Base-by-base conservation (phyloP, 2,329 filamentous ascomycete species). In the Emmonsiellopsis sp. region DNA sequence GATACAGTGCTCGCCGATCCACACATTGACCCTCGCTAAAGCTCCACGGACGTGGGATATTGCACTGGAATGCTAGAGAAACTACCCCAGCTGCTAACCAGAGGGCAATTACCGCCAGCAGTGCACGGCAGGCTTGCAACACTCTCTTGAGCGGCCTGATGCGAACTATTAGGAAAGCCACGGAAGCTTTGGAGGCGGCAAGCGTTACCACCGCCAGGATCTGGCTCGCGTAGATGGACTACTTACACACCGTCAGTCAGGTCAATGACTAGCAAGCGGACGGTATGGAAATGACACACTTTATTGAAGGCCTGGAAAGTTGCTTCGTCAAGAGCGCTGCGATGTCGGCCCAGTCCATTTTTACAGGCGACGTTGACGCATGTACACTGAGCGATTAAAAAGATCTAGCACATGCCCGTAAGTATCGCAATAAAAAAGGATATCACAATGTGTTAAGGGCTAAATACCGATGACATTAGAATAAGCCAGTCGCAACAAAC, bases 191-290 rank as follows among this genome's bases (percentile, higher is more conserved):
- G 30, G 62, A 53, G 34, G 54, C 53, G 40, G 61, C 59, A 7
- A 61, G 13, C 5, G 56, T 52, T 7, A 54, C 11, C 32, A 62
- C 45, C 7, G 56, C 51, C 4, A 64, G 57, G 40, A 63, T 60
- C 45, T 63, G 61, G 50, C 61, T 54, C 11, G 60, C 53, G 48
- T 61, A 63, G 9, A 59, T 53, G 41, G 50, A 51, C 61, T 64
- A 53, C n/a, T 48, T 13, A 41, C 32, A 32, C 11, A 7, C 13
- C 7, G 5, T n/a, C 34, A 34, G 34, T 26, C 30, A 1, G 49
- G 56, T 42, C 56, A 53, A 52, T 13, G 51, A 26, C 49, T 31
- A 11, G 10, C 2, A 13, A 51, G 31, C 10, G 7, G 2, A 46
- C 13, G 53, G 30, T 6, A 15, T 9, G 26, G 26, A 13, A 15